Percentiles rank a stretch among this genome's conserved stretches.
Evolutionary conservation across 2,329 filamentous ascomycete genomes (phyloP).

Genomic region (Venturia aucupariae): DNA sequence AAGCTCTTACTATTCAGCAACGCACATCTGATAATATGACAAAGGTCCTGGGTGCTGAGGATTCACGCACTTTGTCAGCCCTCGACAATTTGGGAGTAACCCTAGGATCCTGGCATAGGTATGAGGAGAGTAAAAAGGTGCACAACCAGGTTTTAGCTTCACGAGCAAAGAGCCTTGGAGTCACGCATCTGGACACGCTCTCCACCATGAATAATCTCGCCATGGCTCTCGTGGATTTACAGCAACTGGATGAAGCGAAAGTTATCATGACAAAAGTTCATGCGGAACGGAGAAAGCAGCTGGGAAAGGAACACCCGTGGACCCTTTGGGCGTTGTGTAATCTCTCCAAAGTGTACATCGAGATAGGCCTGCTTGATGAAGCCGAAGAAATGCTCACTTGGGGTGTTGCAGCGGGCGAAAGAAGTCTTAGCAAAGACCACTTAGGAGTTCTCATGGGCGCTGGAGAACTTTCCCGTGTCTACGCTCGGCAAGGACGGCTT

Average conservation of each 20-base stretch:
- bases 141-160: slow-evolving; percentile 16
- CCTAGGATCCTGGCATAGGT: slow-evolving; percentile 16
- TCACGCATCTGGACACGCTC: slow-evolving; percentile 18
- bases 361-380: slow-evolving; percentile 18
- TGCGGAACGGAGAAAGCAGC: slow-evolving; percentile 16
- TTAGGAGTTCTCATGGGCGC: too few species aligned
- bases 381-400: slow-evolving; percentile 41
- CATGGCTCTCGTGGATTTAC: background rate
- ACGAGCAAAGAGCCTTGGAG: background rate
- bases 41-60: slow-evolving; percentile 15
- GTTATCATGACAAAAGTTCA: slow-evolving; percentile 17
- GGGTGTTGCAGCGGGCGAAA: slow-evolving; percentile 19
- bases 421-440: background rate
- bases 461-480: background rate
- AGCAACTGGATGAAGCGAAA: slow-evolving; percentile 16
- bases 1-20: too few species aligned
- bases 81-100: slow-evolving; percentile 17
- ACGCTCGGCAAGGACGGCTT: too few species aligned
- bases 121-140: slow-evolving; percentile 16
- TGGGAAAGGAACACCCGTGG: slow-evolving; percentile 22
- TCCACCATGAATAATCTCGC: slow-evolving; percentile 21
- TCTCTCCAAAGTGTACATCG: slow-evolving; percentile 21
- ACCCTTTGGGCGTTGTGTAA: slow-evolving; percentile 23
- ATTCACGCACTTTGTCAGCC: slow-evolving; percentile 18
- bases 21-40: too few species aligned